Base-by-base conservation (phyloP, 2,329 filamentous ascomycete genomes). In the Metarhizium robertsii region DNA sequence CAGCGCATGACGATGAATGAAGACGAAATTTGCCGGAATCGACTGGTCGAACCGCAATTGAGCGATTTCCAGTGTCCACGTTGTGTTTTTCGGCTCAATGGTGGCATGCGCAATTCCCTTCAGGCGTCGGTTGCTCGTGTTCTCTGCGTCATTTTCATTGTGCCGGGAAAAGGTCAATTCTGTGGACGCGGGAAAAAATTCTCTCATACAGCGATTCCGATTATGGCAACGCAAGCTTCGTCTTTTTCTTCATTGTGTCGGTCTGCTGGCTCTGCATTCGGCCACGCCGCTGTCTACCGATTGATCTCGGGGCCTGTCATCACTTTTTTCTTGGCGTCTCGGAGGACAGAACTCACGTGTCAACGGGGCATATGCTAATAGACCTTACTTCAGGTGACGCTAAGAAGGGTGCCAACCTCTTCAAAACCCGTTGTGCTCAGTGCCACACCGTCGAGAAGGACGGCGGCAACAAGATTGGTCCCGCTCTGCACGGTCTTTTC, bases 361-460 rank as follows among this genome's bases (percentile, higher is more conserved):
- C 11, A 10, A 14, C 5, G 29, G 54, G 52, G 32, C 29, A 25
- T 20, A 30, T 50, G 32, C 53, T 55, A 13, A 55, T 40, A 18
- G 16, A 6, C 6, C 6, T 53, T 11, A 6, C 14, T 60, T 38
- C 53, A 96, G 92, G 91, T 82, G 91, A 96, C 77, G 70, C 80
- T 71, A 91, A 92, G 82, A 96, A 96, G 88, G 92, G 92, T 84
- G 92, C 91, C 77, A 89, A 87, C 82, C 90, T 97, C 73, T 97
- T 97, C 90, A 96, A 96, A 86, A 97, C 92, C 66, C 87, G 94
- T 75, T 99, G 94, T 81, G 88, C 90, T 65, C 91, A 96, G 81
- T 99, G 94, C 88, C 94, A 99, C 83, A 97, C 90, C 76, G 80
- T 96, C 73, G 91, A 95, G 77, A 82, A 80, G 62, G 87, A 82